Conservation (phyloP, 495 filamentous ascomycete species). For the Aspergillus coremiiformis region DNA sequence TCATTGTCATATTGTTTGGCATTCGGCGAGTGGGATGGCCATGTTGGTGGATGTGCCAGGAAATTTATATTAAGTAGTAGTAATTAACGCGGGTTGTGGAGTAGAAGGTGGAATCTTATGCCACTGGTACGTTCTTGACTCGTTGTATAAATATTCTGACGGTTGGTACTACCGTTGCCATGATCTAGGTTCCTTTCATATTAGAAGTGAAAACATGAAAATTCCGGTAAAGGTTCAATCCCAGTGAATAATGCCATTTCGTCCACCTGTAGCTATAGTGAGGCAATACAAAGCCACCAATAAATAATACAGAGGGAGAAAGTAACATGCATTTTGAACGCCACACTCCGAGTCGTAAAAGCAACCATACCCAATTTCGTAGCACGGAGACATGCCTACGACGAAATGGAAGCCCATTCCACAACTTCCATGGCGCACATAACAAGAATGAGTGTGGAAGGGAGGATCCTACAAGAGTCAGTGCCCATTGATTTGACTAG, state of each 20-base stretch:
- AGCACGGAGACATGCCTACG: neutral
- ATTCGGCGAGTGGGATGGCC: slow-evolving; percentile 44
- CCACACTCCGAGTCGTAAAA: neutral
- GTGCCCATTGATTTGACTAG: slow-evolving; percentile 4
- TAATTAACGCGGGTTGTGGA: too few species aligned
- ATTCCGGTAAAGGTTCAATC: neutral
- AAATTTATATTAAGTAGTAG: too few species aligned
- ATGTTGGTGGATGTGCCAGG: slow-evolving; percentile 32
- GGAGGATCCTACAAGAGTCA: slow-evolving; percentile 66
- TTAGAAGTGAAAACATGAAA: neutral
- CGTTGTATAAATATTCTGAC: too few species aligned
- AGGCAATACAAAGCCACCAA: neutral
- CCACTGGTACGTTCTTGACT: too few species aligned
- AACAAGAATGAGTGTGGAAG: slow-evolving; percentile 83
- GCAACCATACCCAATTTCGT: neutral
- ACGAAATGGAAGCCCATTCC: slow-evolving; percentile 63
- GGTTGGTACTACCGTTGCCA: too few species aligned
- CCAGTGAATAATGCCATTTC: neutral
- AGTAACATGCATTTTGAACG: neutral
- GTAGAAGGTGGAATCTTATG: too few species aligned
- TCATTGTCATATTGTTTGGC: slow-evolving; percentile 65
- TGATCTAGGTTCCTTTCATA: neutral
- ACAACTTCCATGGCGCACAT: slow-evolving; percentile 88
- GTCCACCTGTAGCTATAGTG: too few species aligned
- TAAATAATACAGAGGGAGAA: neutral